Conservation (phyloP, 2,329 filamentous ascomycete species). For the Coniochaeta hoffmannii region DNA sequence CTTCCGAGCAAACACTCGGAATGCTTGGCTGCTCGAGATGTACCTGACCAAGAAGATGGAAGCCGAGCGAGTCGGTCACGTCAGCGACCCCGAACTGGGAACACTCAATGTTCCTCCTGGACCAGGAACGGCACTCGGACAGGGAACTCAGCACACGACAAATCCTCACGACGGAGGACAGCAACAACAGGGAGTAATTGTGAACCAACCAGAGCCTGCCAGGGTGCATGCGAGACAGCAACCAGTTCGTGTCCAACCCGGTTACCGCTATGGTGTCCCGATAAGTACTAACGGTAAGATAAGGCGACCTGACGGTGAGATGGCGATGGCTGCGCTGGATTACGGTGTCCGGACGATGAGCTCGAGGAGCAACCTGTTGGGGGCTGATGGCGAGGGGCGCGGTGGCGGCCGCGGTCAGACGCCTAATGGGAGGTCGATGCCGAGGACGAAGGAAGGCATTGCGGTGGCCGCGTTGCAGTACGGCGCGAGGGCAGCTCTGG, state of each 20-base stretch:
- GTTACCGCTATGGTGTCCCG: not conserved
- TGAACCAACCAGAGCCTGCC: slow-evolving; percentile 1
- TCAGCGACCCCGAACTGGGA: slow-evolving; percentile 36
- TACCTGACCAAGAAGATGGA: slow-evolving; percentile 62
- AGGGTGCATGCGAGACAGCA: not conserved
- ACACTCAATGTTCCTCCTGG: slow-evolving; percentile 1
- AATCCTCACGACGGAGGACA: not conserved
- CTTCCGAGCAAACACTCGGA: slow-evolving; percentile 70
- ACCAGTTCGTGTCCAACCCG: slow-evolving; percentile 1
- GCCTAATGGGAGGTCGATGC: not conserved
- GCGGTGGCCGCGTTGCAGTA: slow-evolving; percentile 5
- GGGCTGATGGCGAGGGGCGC: not conserved
- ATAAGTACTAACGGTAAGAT: slow-evolving; percentile 2
- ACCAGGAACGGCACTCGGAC: not conserved
- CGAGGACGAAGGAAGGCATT: not conserved
- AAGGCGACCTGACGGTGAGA: slow-evolving; percentile 7
- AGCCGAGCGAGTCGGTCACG: slow-evolving; percentile 28
- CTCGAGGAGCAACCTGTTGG: not conserved
- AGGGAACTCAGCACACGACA: not conserved
- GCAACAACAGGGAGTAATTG: not conserved
- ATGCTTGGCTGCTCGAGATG: slow-evolving; percentile 52
- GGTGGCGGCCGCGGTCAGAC: not conserved
- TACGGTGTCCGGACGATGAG: slow-evolving; percentile 3
- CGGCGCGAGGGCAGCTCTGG: not conserved
- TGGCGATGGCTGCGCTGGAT: slow-evolving; percentile 5